phyloP scores from a whole-genome alignment of 805 yeast genomes.

The Torulaspora quercuum region DNA sequence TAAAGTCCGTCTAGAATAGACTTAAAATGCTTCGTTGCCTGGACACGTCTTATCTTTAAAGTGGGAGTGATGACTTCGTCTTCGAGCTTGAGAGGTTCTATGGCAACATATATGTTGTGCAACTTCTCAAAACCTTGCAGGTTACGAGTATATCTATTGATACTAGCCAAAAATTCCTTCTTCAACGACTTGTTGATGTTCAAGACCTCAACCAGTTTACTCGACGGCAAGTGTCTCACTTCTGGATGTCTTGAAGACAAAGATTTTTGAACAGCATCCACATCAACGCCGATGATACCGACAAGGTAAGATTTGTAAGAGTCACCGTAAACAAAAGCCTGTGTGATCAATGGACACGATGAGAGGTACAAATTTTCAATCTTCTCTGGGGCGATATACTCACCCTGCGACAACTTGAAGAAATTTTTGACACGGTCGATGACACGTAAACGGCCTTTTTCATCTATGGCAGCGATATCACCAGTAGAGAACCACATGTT shows the following conservation, averaged over 20 bases:
- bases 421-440: constrained; percentile 78
- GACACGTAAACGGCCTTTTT: constrained; percentile 53
- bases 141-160: constrained; percentile 30
- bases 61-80: constrained; percentile 69
- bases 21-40: constrained; percentile 45
- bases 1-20: constrained; percentile 44
- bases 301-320: constrained; percentile 54
- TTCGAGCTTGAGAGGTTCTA: constrained; percentile 61
- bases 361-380: constrained; percentile 63
- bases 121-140: constrained; percentile 63
- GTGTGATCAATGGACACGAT: constrained; percentile 48
- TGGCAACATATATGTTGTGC: constrained; percentile 48
- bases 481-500: constrained; percentile 69
- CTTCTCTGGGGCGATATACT: constrained; percentile 72
- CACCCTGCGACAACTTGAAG: constrained; percentile 64
- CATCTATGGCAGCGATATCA: constrained; percentile 55
- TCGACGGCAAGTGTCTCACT: constrained; percentile 27
- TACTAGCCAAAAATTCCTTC: constrained; percentile 17
- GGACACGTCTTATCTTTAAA: constrained; percentile 50
- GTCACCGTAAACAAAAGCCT: constrained; percentile 63
- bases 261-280: constrained; percentile 40
- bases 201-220: constrained; percentile 26
- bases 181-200: constrained; percentile 21
- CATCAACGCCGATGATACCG: constrained; percentile 61
- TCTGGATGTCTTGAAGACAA: constrained; percentile 36